Base-by-base conservation (phyloP, 805 yeast species). In the Schwanniomyces sp. region DNA sequence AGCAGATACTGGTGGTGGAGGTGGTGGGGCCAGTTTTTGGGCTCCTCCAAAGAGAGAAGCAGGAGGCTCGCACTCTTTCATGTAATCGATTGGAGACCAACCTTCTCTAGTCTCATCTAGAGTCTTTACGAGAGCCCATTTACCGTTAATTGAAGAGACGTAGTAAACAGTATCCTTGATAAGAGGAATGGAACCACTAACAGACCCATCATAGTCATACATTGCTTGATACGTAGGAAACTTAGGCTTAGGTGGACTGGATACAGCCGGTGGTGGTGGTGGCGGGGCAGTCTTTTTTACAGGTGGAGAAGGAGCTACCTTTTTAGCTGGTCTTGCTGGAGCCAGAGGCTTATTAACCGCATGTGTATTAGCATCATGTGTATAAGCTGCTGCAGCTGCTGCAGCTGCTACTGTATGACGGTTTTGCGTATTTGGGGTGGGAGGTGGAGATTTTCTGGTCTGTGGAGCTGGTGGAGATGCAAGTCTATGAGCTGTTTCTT, bases 71-170 rank as follows among this genome's bases (percentile, higher is more conserved):
- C 80, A 79, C 50, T 80, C 82, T 17, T 75, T 82, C 59, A 92
- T 82, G 63, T 91, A 94, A n/a, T 91, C 88, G 18, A 94, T 86
- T 11, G 99, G 99, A 10, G 94, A 92, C 99, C 99, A 94, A 5
- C 99, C 99, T 64, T 91, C 94, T 47, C 74, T 79, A 0, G 85
- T 61, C 36, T 88, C 94, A 59, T 86, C 91, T 51, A 85, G 64
- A 29, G 82, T 75, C 63, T 86, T 87, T 8, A 91, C 97, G 48
- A 94, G 75, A 57, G 96, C 92, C 99, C 99, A 94, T 14, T 97
- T 96, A 52, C 88, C 91, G 40, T 85, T 83, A 48, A 86, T 88
- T 53, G 86, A 82, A 2, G 84, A 70, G 29, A 94, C 81, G 51
- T 82, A 82, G 32, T 92, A 83, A 41, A 89, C 72, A 40, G 88